Evolutionary conservation across 1,284 basidiomycete species (phyloP).

Genomic region (Cryptococcus depauperatus): DNA sequence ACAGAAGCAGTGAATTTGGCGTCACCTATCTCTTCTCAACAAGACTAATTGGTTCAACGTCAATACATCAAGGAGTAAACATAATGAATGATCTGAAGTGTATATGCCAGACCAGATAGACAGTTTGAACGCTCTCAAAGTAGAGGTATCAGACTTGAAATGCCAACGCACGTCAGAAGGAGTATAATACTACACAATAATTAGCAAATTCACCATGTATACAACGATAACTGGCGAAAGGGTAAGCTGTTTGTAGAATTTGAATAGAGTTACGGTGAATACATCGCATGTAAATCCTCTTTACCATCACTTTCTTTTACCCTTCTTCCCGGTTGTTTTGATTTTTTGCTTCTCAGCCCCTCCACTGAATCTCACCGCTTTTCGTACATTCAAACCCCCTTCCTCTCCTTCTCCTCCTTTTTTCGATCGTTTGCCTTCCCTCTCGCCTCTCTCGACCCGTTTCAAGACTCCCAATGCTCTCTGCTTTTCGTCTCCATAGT

Average conservation of each 20-base stretch:
- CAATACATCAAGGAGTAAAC: slow-evolving; percentile 23
- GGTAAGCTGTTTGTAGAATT: background rate
- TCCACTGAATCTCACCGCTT: slow-evolving; percentile 64
- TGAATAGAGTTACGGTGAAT: too few species aligned
- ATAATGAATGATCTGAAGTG: slow-evolving; percentile 28
- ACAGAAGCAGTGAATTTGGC: slow-evolving; percentile 27
- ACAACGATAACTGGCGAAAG: background rate
- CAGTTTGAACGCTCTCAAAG: slow-evolving; percentile 19
- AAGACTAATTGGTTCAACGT: slow-evolving; percentile 29
- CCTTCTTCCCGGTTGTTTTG: slow-evolving; percentile 4
- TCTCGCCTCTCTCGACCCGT: slow-evolving; percentile 59
- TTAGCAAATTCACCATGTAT: too few species aligned
- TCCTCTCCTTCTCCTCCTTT: slow-evolving; percentile 48
- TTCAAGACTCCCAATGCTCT: slow-evolving; percentile 66
- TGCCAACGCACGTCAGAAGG: slow-evolving; percentile 14
- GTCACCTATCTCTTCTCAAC: slow-evolving; percentile 19
- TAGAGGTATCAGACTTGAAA: slow-evolving; percentile 19
- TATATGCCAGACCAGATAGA: slow-evolving; percentile 20
- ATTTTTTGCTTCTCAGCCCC: slow-evolving; percentile 37
- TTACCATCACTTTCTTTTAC: slow-evolving; percentile 4
- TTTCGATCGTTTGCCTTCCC: slow-evolving; percentile 44
- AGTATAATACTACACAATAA: slow-evolving; percentile 13
- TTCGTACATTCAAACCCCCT: slow-evolving; percentile 64
- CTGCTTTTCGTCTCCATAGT: slow-evolving; percentile 54
- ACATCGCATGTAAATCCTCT: too few species aligned